phyloP scores from a whole-genome alignment of 2,329 filamentous ascomycete species.

The Aspergillus pseudoviridinutans region DNA sequence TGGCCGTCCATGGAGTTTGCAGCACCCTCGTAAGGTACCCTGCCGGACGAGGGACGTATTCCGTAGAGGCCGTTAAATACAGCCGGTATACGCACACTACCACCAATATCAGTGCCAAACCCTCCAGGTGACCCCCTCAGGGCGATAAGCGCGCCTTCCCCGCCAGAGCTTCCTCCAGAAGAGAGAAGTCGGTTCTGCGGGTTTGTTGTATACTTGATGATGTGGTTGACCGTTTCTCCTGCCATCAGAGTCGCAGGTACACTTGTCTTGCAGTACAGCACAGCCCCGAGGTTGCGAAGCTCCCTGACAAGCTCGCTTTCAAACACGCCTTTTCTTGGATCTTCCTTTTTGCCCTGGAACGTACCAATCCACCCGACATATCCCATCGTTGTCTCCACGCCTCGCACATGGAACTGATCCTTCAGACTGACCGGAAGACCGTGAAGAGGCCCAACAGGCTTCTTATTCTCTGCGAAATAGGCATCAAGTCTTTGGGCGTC shows the following conservation, averaged over 20 bases:
- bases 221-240: constrained; percentile 59
- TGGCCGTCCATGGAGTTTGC: constrained; percentile 64
- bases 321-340: constrained; percentile 47
- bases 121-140: constrained; percentile 52
- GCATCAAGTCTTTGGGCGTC: constrained; percentile 48
- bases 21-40: constrained; percentile 54
- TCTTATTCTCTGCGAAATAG: constrained; percentile 40
- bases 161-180: constrained; percentile 57
- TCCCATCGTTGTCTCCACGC: constrained; percentile 56
- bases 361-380: constrained; percentile 64
- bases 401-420: constrained; percentile 47
- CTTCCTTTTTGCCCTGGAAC: constrained; percentile 52
- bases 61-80: constrained; percentile 58
- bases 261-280: constrained; percentile 54
- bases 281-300: constrained; percentile 51
- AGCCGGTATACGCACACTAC: constrained; percentile 57
- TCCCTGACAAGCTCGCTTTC: constrained; percentile 58
- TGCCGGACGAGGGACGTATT: constrained; percentile 51
- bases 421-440: constrained; percentile 57
- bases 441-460: constrained; percentile 57
- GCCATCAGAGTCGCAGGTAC: constrained; percentile 55
- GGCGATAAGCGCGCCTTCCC: constrained; percentile 54
- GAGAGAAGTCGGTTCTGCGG: constrained; percentile 54
- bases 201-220: constrained; percentile 57
- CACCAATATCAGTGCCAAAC: constrained; percentile 57